Evolutionary conservation across 2,329 filamentous ascomycete species (phyloP).

Genomic region (Verticillium isaacii): DNA sequence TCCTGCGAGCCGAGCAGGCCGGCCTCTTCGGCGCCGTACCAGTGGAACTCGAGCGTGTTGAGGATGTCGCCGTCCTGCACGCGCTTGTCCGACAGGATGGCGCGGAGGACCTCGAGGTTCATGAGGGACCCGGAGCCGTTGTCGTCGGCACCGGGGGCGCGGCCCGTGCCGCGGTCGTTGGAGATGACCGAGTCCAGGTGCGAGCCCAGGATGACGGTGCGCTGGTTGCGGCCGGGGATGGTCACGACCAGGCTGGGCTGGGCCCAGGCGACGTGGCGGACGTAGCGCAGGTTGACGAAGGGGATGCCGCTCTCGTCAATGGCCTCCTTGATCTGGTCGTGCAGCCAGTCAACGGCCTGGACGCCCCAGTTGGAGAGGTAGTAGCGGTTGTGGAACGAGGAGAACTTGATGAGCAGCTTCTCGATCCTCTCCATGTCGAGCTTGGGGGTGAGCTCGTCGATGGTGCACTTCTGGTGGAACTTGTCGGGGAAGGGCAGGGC

Average conservation of each 20-base stretch:
- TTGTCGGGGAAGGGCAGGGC: conserved; percentile 13
- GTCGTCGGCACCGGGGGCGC: conserved; percentile 71
- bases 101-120: conserved; percentile 72
- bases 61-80: conserved; percentile 57
- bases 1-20: conserved; percentile 69
- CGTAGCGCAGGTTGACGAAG: conserved; percentile 57
- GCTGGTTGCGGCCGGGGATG: conserved; percentile 63
- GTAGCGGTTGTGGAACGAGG: conserved; percentile 63
- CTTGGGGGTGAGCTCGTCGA: conserved; percentile 10
- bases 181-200: conserved; percentile 80
- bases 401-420: conserved; percentile 45
- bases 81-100: conserved; percentile 59
- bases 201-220: conserved; percentile 72
- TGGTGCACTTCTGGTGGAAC: conserved; percentile 13
- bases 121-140: conserved; percentile 75
- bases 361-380: conserved; percentile 61
- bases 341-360: conserved; percentile 71
- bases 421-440: conserved; percentile 8
- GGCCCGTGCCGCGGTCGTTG: conserved; percentile 63
- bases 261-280: conserved; percentile 63
- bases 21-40: conserved; percentile 80
- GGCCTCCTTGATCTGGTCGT: conserved; percentile 58
- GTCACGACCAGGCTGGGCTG: conserved; percentile 79
- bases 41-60: conserved; percentile 82
- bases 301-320: conserved; percentile 57